Conservation (phyloP, 139 green algal species). For the Picochlorum costavermella region DNA sequence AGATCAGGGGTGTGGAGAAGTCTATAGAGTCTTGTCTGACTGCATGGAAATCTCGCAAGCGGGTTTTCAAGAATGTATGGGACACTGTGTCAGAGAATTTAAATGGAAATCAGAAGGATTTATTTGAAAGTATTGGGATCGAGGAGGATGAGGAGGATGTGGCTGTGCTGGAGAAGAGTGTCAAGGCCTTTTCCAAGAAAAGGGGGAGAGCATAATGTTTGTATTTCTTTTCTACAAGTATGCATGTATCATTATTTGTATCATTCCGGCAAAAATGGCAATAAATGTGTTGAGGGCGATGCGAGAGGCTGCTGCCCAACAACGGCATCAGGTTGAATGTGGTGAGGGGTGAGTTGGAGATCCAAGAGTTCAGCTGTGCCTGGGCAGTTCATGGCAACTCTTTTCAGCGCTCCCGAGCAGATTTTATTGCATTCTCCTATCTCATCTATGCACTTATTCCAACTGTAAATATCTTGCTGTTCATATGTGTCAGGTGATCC, state of each 20-base stretch:
- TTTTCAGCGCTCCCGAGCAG: conserved; percentile 17
- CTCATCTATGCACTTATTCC: conserved; percentile 30
- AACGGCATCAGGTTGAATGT: too few relatives aligned
- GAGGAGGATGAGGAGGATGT: conserved; percentile 58
- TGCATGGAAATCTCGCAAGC: conserved; percentile 12
- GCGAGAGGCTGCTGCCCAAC: too few relatives aligned
- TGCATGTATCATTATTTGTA: too few relatives aligned
- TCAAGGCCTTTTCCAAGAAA: neutral
- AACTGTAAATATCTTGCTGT: conserved; percentile 2
- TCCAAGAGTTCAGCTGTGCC: neutral
- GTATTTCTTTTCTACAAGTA: too few relatives aligned
- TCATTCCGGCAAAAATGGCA: neutral
- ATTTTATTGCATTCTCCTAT: conserved; percentile 27
- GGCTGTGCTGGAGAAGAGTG: neutral
- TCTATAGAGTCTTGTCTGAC: neutral
- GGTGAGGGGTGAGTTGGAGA: too few relatives aligned
- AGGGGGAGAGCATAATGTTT: too few relatives aligned
- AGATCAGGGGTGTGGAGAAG: conserved; percentile 14
- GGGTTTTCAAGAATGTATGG: conserved; percentile 65
- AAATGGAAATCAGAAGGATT: conserved; percentile 54
- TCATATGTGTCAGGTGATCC: neutral
- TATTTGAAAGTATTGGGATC: conserved; percentile 78
- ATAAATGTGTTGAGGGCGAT: neutral
- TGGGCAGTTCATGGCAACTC: conserved; percentile 12
- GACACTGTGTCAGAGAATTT: conserved; percentile 59